Evolutionary conservation across 495 filamentous ascomycete genomes (phyloP).

Genomic region (Podospora bellae-mahoneyi): DNA sequence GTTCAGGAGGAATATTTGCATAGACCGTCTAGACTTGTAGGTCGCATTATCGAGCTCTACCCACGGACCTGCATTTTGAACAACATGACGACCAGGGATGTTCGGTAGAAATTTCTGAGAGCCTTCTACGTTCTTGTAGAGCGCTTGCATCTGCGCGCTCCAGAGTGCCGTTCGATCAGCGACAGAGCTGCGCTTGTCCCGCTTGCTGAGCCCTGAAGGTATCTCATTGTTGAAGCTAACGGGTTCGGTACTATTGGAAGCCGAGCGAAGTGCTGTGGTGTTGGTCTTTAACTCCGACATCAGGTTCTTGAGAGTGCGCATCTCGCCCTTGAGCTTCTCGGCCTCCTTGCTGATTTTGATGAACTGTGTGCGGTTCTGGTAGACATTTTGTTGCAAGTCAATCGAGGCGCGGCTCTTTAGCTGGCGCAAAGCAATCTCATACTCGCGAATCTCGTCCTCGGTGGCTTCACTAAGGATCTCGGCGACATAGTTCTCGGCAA

Average conservation of each 20-base stretch:
- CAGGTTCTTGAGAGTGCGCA: slow-evolving; percentile 80
- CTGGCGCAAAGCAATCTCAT: slow-evolving; percentile 69
- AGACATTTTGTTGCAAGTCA: slow-evolving; percentile 93
- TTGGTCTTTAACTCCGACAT: slow-evolving; percentile 81
- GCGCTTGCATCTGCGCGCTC: slow-evolving; percentile 78
- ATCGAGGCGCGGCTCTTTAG: slow-evolving; percentile 78
- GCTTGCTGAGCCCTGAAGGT: slow-evolving; percentile 54
- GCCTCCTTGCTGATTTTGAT: slow-evolving; percentile 99
- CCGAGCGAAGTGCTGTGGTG: slow-evolving; percentile 70
- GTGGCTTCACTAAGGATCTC: slow-evolving; percentile 81
- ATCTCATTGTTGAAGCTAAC: slow-evolving; percentile 37
- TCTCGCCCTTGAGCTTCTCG: slow-evolving; percentile 93
- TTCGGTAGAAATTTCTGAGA: slow-evolving; percentile 96
- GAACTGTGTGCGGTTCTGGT: slow-evolving; percentile 96
- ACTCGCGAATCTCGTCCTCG: slow-evolving; percentile 89
- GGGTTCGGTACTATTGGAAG: slow-evolving; percentile 45
- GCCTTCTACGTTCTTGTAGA: slow-evolving; percentile 95
- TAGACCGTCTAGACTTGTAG: slow-evolving; percentile 80
- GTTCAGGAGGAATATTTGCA: slow-evolving; percentile 89
- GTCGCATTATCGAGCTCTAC: slow-evolving; percentile 95
- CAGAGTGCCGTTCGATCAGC: slow-evolving; percentile 95
- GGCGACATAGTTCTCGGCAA: slow-evolving; percentile 73
- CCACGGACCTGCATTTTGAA: slow-evolving; percentile 86
- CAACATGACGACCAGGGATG: slow-evolving; percentile 82
- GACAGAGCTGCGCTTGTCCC: slow-evolving; percentile 73